phyloP scores from a whole-genome alignment of 2,329 filamentous ascomycete species.

The Aspergillus jensenii region DNA sequence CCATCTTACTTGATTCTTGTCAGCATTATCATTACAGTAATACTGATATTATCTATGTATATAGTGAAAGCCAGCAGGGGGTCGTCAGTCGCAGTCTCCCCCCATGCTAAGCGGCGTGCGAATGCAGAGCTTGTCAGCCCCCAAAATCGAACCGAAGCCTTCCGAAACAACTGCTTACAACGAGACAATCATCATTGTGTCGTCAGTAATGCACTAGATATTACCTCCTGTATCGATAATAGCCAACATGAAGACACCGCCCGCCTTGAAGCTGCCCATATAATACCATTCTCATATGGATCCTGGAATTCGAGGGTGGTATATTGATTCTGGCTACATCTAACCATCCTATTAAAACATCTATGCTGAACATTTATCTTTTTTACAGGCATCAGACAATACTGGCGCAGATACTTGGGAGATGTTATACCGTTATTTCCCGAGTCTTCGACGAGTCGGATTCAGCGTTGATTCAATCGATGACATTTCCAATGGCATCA shows the following conservation, averaged over 20 bases:
- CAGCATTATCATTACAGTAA: background rate
- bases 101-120: background rate
- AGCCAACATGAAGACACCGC: background rate
- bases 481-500: background rate
- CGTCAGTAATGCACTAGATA: background rate
- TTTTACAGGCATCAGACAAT: background rate
- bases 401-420: background rate
- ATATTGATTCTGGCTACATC: background rate
- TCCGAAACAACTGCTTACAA: background rate
- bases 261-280: background rate
- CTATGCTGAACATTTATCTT: background rate
- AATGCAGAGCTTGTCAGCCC: too few species aligned
- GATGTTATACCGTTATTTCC: conserved; percentile 4
- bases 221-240: background rate
- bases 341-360: too few species aligned
- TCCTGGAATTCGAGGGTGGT: conserved; percentile 1
- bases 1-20: background rate
- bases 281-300: conserved; percentile 3
- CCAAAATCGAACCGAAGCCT: too few species aligned
- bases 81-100: background rate
- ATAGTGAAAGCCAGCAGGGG: conserved; percentile 1
- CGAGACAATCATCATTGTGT: conserved; percentile 5
- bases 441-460: background rate
- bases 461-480: background rate
- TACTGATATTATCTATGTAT: background rate